Conservation (phyloP, 306 rosid genomes). For the Prunus campanulata region DNA sequence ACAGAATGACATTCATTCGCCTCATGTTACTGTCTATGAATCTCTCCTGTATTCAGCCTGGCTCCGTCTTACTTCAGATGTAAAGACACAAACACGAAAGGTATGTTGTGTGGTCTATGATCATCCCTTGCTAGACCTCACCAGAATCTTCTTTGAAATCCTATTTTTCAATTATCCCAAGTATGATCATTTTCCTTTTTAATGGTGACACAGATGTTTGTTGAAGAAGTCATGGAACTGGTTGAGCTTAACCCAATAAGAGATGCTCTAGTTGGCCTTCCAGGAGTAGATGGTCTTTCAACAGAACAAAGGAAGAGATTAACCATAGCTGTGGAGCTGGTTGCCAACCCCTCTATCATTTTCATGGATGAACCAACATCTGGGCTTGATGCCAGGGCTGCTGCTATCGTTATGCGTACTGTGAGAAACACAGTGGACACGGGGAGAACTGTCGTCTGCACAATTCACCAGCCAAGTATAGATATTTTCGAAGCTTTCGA, state of each 20-base stretch:
- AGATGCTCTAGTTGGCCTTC: conserved; percentile 43
- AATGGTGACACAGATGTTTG: conserved; percentile 31
- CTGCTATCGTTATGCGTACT: conserved; percentile 54
- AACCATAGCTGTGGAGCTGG: conserved; percentile 49
- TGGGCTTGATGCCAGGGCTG: conserved; percentile 54
- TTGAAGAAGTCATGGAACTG: conserved; percentile 44
- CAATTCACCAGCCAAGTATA: conserved; percentile 54
- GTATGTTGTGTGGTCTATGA: conserved; percentile 13
- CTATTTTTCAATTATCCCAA: neutral
- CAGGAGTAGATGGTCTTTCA: conserved; percentile 48
- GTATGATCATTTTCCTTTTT: neutral
- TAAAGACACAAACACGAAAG: conserved; percentile 40
- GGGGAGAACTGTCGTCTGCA: conserved; percentile 49
- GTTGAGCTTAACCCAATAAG: conserved; percentile 43
- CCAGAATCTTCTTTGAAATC: neutral
- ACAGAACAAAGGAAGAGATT: conserved; percentile 49
- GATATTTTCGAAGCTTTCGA: conserved; percentile 52
- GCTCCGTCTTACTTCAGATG: conserved; percentile 56
- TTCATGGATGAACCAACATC: conserved; percentile 59
- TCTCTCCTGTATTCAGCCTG: conserved; percentile 60
- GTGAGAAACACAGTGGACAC: conserved; percentile 51
- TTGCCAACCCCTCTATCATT: conserved; percentile 48
- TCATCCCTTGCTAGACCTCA: neutral
- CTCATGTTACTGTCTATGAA: conserved; percentile 60
- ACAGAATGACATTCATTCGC: conserved; percentile 70